Percentiles rank a stretch among this genome's conserved stretches.
phyloP scores from a whole-genome alignment of 495 filamentous ascomycete genomes.

The Xeromyces bisporus region DNA sequence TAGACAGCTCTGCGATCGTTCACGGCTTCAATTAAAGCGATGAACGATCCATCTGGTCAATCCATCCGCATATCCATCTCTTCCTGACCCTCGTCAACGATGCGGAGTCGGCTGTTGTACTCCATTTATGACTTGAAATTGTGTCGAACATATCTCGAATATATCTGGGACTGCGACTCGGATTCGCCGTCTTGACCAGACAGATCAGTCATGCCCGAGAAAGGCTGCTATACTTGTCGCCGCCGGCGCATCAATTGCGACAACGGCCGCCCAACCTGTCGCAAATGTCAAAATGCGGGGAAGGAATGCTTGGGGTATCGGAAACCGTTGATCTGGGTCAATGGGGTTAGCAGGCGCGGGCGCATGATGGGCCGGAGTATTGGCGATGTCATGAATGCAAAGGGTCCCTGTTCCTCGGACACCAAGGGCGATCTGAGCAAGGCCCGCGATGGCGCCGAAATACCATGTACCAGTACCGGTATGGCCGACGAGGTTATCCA shows the following conservation, averaged over 20 bases:
- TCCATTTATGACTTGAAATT: no score
- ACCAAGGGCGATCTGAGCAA: background rate
- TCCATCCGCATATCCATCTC: background rate
- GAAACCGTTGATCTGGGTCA: slow-evolving; percentile 35
- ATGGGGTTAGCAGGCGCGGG: slow-evolving; percentile 32
- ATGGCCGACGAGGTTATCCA: background rate
- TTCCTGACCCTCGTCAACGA: slow-evolving; percentile 8
- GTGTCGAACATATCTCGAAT: no score
- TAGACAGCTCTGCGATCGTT: background rate
- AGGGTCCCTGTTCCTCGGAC: background rate
- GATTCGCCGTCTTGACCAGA: slow-evolving; percentile 3
- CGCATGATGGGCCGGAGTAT: slow-evolving; percentile 37
- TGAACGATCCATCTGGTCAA: slow-evolving; percentile 6
- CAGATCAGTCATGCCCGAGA: slow-evolving; percentile 19
- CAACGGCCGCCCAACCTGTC: slow-evolving; percentile 44
- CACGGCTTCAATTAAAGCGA: slow-evolving; percentile 1
- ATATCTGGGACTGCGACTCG: slow-evolving; percentile 3
- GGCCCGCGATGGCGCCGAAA: background rate
- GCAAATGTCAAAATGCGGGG: slow-evolving; percentile 45
- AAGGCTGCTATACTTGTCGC: slow-evolving; percentile 34
- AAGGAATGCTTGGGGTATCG: slow-evolving; percentile 48
- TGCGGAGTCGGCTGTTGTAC: slow-evolving; percentile 13
- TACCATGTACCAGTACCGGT: background rate
- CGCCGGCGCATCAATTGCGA: slow-evolving; percentile 38
- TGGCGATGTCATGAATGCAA: slow-evolving; percentile 16